These are phyloP conservation scores for Aspergillus carlsbadensis DNA, from an alignment of 495 filamentous ascomycete species.

Conservation along the genomic window DNA sequence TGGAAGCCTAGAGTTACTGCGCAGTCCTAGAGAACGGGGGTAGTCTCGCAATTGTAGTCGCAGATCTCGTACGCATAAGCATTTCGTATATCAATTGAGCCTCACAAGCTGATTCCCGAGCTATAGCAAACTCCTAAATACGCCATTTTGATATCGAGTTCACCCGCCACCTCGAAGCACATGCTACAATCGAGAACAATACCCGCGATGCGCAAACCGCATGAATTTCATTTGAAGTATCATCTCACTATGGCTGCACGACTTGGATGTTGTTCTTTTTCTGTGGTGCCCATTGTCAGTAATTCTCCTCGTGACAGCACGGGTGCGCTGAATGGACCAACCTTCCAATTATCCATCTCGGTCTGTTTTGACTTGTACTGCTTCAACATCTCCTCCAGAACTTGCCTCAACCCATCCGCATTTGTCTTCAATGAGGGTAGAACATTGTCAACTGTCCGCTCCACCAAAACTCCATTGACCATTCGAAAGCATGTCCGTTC, in stretches of 20 bases:
- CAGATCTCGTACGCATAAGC: no score
- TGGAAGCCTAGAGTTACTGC: neutral
- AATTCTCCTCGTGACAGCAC: conserved; percentile 11
- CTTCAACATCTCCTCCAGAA: conserved; percentile 93
- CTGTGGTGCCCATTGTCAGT: conserved; percentile 47
- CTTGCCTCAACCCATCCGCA: conserved; percentile 89
- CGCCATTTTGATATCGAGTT: conserved; percentile 10
- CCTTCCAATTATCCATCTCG: conserved; percentile 99
- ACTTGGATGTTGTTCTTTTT: conserved; percentile 99
- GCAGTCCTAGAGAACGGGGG: no score
- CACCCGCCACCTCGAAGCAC: conserved; percentile 1
- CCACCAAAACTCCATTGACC: conserved; percentile 95
- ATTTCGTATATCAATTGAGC: neutral
- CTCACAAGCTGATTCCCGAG: neutral
- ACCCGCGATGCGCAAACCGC: neutral
- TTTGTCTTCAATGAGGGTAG: conserved; percentile 91
- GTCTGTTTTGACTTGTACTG: conserved; percentile 94
- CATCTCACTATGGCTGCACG: conserved; percentile 60
- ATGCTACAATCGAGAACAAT: conserved; percentile 9
- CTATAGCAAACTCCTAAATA: conserved; percentile 15
- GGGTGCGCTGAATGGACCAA: conserved; percentile 37
- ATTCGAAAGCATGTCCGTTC: conserved; percentile 98
- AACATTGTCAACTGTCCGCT: conserved; percentile 90
- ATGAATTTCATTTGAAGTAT: conserved; percentile 7
- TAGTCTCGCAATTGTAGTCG: no score